Evolutionary conservation across 495 filamentous ascomycete genomes (phyloP), one percentile per base, ranked within the genome.

Genomic region (Neurospora discreta): DNA sequence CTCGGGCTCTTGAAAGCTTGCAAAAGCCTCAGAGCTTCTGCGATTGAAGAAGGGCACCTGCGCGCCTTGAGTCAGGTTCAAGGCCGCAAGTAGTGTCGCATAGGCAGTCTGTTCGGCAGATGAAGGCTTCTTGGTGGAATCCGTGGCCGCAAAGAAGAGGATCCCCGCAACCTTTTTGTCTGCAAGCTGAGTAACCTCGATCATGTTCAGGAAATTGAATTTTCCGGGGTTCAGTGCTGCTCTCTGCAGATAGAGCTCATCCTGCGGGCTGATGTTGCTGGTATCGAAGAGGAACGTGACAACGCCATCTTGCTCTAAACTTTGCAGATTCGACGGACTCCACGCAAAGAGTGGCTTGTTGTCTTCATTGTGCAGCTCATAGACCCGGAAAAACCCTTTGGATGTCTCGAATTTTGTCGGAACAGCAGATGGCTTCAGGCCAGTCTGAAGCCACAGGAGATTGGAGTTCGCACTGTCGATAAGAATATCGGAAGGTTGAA

Each of bases 391-490:
- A 30, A 33, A 36, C 7, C 52, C 13, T 16, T 33, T 2, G 52
- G 52, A 65, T 33, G 77, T 76, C 72, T 79, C 79, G 44, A 84
- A 38, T 6, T 71, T 36, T 1, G 78, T 77, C 9, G 80, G 71
- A 16, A 71, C 71, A 23, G 78, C 71, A 36, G 79, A 75, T 39
- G 82, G 79, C 15, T 75, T 79, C 30, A 84, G 77, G 26, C 78
- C 80, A 7, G 77, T 82, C 73, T 84, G 83, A 72, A 84, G 68
- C 82, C 83, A 85, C 77, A 82, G 79, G 39, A 84, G 77, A 20
- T 82, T 70, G 16, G 82, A 84, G 74, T 85, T 82, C 15, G 83
- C 76, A 71, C 83, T 80, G 69, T 84, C 77, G 82, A 83, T 83
- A 70, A 84, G 33, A 2, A 80, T 73, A 30, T 77, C 77, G 67